Base-by-base conservation (phyloP, 768 basidiomycete genomes). In the Boletus subcaerulescens region DNA sequence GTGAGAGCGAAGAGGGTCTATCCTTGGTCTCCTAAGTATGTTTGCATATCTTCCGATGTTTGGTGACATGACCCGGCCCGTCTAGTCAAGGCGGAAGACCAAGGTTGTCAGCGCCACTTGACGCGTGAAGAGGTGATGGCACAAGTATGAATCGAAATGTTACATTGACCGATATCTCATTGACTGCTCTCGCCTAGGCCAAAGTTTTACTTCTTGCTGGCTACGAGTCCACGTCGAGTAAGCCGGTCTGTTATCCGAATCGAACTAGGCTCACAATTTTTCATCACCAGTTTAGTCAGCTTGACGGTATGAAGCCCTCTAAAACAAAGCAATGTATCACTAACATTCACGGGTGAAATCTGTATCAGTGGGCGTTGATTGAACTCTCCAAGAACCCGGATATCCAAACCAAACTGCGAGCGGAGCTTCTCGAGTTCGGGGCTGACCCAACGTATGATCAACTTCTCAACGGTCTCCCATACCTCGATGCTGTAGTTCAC, bases 381-480 rank as follows among this genome's bases (percentile, higher is more conserved):
- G 84, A 85, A 60, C 76, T 85, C 1, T 72, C 73, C 8, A 72
- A 67, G 35, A 65, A 79, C 43, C 74, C 68, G 0, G 73, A 77
- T 26, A 70, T 74, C 14, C 84, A 85, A 63, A 58, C 66, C 10
- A 77, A 73, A 44, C 66, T 85, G 12, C 77, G 82, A 41, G 67
- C 76, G 10, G 83, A 86, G 50, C 69, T 86, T 3, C 70, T 86
- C 10, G 58, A 69, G 5, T 65, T 74, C 2, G 67, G 61, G 17
- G 50, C 51, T 7, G 83, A 85, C 60, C 82, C 82, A 17, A 78
- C 75, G 0, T 83, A 77, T 66, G 82, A 84, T 36, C 78, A 83
- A 52, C 73, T 85, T 6, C 73, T 69, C 3, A 75, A 74, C 11
- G 71, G 54, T 20, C 66, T 86, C 7, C 83, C 82, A 0, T 84